These are phyloP conservation scores for Eleusine coracana DNA, from an alignment of 176 grass and related monocot genomes.

Conservation along the genomic window DNA sequence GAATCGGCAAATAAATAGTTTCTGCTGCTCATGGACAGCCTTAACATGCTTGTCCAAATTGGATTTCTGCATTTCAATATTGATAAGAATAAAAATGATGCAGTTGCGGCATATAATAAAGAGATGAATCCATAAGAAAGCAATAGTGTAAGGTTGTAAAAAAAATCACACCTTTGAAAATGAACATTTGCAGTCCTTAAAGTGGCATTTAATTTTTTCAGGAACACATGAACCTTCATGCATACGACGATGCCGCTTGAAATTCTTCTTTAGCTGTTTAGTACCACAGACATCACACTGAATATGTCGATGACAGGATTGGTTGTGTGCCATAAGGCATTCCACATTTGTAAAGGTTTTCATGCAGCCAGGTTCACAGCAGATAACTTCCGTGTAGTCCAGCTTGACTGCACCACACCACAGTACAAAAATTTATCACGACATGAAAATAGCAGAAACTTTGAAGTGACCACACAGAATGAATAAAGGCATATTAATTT, in stretches of 20 bases:
- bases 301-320: conserved; percentile 60
- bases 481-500: neutral
- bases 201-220: conserved; percentile 59
- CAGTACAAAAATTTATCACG: conserved; percentile 20
- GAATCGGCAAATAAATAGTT: conserved; percentile 54
- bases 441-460: neutral
- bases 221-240: conserved; percentile 54
- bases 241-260: conserved; percentile 65
- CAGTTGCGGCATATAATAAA: neutral
- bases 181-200: conserved; percentile 60
- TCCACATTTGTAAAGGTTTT: conserved; percentile 60
- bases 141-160: conserved; percentile 6
- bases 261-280: conserved; percentile 82
- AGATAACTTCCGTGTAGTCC: conserved; percentile 71
- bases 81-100: conserved; percentile 25
- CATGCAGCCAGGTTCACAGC: conserved; percentile 65
- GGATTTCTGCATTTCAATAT: conserved; percentile 61
- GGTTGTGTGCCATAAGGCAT: conserved; percentile 64
- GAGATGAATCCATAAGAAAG: conserved; percentile 6
- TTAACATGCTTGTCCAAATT: conserved; percentile 70
- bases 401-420: conserved; percentile 52
- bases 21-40: conserved; percentile 55
- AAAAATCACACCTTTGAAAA: conserved; percentile 70
- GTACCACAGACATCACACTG: conserved; percentile 62
- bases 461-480: conserved; percentile 15